Percentiles rank a stretch among this genome's conserved stretches.
These are phyloP conservation scores for Stephania japonica DNA, from an alignment of 164 flowering plant genomes.

Conservation along the genomic window DNA sequence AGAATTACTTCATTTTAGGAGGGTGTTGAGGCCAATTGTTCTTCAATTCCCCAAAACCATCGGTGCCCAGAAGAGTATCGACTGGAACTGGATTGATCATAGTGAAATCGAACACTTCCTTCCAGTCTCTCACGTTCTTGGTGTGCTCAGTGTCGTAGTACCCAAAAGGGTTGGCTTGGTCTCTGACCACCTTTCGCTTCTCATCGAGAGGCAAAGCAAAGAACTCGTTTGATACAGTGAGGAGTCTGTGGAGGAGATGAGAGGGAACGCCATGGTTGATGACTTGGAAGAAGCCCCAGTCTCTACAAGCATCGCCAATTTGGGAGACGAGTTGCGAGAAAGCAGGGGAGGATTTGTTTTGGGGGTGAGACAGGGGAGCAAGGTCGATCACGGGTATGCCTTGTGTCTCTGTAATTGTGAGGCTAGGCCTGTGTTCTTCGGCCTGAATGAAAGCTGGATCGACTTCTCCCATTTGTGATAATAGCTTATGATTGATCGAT, in stretches of 20 bases:
- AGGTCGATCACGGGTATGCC: constrained; percentile 48
- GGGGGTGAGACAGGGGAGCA: constrained; percentile 17
- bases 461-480: not conserved
- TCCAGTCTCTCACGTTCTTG: constrained; percentile 78
- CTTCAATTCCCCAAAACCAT: constrained; percentile 17
- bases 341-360: constrained; percentile 1
- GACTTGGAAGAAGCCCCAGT: constrained; percentile 78
- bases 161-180: constrained; percentile 39
- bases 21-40: constrained; percentile 59
- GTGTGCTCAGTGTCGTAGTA: constrained; percentile 57
- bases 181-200: constrained; percentile 47
- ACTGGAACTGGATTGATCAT: constrained; percentile 23
- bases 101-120: constrained; percentile 56
- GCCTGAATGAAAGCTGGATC: constrained; percentile 37
- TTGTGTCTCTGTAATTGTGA: constrained; percentile 16
- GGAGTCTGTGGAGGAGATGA: constrained; percentile 19
- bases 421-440: constrained; percentile 41
- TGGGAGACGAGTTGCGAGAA: constrained; percentile 18
- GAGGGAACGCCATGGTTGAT: constrained; percentile 56
- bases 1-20: constrained; percentile 30
- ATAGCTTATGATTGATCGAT: no score
- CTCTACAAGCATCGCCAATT: constrained; percentile 42
- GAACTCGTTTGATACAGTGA: constrained; percentile 31
- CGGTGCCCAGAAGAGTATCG: constrained; percentile 16
- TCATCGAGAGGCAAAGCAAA: constrained; percentile 40